Evolutionary conservation across 768 basidiomycete species (phyloP).

Genomic region (Cystofilobasidium bisporidii): DNA sequence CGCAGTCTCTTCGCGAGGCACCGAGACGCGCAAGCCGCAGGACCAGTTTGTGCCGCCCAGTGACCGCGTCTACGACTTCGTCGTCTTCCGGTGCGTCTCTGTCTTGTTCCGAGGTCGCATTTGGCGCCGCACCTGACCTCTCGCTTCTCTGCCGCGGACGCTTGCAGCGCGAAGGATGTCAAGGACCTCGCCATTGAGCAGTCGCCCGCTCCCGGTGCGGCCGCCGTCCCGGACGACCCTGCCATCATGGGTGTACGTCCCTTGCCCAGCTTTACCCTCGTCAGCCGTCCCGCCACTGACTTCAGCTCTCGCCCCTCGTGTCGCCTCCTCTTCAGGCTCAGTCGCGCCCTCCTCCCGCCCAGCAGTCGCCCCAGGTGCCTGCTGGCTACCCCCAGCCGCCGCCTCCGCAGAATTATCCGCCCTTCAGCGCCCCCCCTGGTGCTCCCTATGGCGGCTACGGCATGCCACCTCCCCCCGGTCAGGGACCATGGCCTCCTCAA

Average conservation of each 20-base stretch:
- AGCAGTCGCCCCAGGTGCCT: conserved; percentile 16
- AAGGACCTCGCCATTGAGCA: conserved; percentile 38
- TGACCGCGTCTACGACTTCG: conserved; percentile 74
- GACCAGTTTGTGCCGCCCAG: conserved; percentile 71
- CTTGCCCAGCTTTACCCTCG: not conserved
- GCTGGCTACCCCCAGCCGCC: conserved; percentile 20
- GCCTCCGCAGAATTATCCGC: not conserved
- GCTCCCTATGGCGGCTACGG: not conserved
- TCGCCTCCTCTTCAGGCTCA: not conserved
- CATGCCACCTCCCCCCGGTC: conserved; percentile 19
- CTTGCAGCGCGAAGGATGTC: conserved; percentile 35
- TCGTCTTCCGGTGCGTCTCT: conserved; percentile 59
- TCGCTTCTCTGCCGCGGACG: not conserved
- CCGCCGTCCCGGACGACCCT: conserved; percentile 30
- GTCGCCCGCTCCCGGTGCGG: conserved; percentile 25
- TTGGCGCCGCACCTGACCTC: not conserved
- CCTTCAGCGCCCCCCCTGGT: conserved; percentile 14
- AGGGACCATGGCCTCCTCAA: conserved; percentile 22
- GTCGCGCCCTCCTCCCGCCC: conserved; percentile 9
- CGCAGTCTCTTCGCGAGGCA: conserved; percentile 78
- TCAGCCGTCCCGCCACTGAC: not conserved
- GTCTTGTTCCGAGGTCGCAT: not conserved
- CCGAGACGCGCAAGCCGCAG: conserved; percentile 59
- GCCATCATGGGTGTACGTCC: conserved; percentile 33
- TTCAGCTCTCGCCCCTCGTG: too few relatives aligned